Base-by-base conservation (phyloP, 805 yeast species). In the Saturnispora besseyi region DNA sequence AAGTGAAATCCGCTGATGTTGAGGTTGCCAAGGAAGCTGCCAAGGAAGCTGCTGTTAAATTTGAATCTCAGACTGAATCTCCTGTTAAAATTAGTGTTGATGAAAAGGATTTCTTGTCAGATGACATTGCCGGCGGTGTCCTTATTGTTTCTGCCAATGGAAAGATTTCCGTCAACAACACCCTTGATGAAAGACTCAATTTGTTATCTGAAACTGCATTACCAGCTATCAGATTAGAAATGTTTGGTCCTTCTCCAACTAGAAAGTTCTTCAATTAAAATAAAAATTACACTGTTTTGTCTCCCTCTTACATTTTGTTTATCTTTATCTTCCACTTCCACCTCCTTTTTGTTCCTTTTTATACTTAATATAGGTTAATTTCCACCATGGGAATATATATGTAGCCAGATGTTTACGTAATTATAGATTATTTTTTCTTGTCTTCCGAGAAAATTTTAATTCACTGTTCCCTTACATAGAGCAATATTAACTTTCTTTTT, bases 101-200 rank as follows among this genome's bases (percentile, higher is more conserved):
- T 57, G 87, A 83, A 54, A 59, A 70, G 12, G 60, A 73, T 41
- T 80, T 68, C 65, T 76, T 93, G 63, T 76, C 75, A 56, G 75
- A 79, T 42, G 82, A 80, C 45, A 62, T 73, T 55, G 81, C 91
- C 36, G 99, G 99, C 56, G 99, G 99, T 64, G 87, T 82, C 37
- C 68, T 88, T 44, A 75, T 87, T 44, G 66, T 77, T 50, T 86
- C 85, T 63, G 77, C 77, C 34, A 66, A 77, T 41, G 95, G 95
- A 49, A 87, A 85, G 71, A 89, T 93, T 57, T 90, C 84, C 59
- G 87, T 93, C 50, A 76, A 87, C 70, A 93, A 93, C 74, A 90
- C 99, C 44, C 77, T 93, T 62, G 96, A 89, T 62, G 97, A 90
- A 74, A 87, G 99, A 72, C 79, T 93, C 62, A 78, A 82, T 61